Evolutionary conservation across 106 monocot species (phyloP).

Genomic region (Dactylorhiza incarnata): DNA sequence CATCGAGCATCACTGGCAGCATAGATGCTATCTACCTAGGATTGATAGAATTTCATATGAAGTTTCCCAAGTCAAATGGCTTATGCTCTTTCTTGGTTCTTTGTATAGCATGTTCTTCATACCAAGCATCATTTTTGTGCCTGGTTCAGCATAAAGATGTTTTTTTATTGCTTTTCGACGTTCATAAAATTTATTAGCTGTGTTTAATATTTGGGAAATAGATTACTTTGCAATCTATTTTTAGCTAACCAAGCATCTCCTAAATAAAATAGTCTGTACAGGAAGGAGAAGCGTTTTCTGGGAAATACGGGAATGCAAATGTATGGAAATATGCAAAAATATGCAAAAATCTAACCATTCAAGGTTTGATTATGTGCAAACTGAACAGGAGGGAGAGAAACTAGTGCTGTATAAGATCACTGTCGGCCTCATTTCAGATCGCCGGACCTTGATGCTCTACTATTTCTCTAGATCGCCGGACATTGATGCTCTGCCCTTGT

Average conservation of each 20-base stretch:
- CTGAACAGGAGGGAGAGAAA: no score
- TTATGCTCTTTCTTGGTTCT: background rate
- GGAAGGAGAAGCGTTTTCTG: background rate
- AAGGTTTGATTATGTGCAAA: no score
- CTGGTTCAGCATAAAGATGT: background rate
- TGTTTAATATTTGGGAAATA: no score
- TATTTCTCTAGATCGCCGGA: no score
- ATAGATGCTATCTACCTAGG: no score
- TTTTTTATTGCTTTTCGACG: background rate
- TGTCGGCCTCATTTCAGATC: no score
- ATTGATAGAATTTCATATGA: no score
- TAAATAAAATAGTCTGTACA: background rate
- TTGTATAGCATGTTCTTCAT: background rate
- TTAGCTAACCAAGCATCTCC: background rate
- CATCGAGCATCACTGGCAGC: no score
- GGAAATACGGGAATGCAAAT: constrained; percentile 83
- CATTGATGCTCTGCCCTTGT: no score
- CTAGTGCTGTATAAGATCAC: no score
- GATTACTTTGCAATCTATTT: background rate
- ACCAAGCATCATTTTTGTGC: background rate
- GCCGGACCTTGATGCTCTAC: no score
- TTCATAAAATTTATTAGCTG: background rate
- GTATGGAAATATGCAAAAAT: constrained; percentile 89
- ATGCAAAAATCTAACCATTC: no score
- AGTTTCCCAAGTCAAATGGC: background rate